Evolutionary conservation across 108 stramenopile genomes (phyloP).

Genomic region (Cyclotella atomus): DNA sequence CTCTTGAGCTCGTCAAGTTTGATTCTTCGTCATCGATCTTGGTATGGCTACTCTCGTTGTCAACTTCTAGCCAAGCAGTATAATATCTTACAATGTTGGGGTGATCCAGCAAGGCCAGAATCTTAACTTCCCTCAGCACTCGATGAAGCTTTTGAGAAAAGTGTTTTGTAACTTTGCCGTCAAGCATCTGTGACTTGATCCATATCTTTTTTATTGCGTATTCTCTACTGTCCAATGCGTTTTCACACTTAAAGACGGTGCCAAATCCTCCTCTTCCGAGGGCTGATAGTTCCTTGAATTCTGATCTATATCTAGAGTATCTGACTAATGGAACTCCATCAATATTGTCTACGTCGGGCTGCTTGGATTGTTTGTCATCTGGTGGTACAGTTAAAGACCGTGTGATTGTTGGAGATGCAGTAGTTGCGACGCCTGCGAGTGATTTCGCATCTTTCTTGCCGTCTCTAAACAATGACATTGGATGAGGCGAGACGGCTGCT

Average conservation of each 20-base stretch:
- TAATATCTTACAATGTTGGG: slow-evolving; percentile 97
- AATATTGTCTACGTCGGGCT: slow-evolving; percentile 32
- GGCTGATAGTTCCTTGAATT: slow-evolving; percentile 75
- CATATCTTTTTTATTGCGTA: slow-evolving; percentile 96
- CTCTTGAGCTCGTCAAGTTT: slow-evolving; percentile 14
- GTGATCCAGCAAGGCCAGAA: slow-evolving; percentile 91
- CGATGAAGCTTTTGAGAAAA: slow-evolving; percentile 76
- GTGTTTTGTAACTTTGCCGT: slow-evolving; percentile 55
- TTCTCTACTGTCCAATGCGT: slow-evolving; percentile 84
- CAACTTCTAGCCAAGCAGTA: slow-evolving; percentile 94
- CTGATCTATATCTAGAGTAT: slow-evolving; percentile 83
- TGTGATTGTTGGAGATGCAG: not conserved
- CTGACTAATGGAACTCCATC: slow-evolving; percentile 80
- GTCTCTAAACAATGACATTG: not conserved
- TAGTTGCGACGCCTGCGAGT: slow-evolving; percentile 3
- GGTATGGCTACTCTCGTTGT: slow-evolving; percentile 32
- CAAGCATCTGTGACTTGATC: slow-evolving; percentile 55
- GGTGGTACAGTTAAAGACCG: slow-evolving; percentile 16
- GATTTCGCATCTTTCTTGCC: not conserved
- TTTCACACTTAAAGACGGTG: slow-evolving; percentile 79
- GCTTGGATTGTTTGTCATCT: slow-evolving; percentile 1
- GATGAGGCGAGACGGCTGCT: not conserved
- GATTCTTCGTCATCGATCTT: slow-evolving; percentile 42
- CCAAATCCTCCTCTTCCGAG: slow-evolving; percentile 94
- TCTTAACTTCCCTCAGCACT: slow-evolving; percentile 95